phyloP scores from a whole-genome alignment of 768 basidiomycete genomes.

The Tulasnella sp. region DNA sequence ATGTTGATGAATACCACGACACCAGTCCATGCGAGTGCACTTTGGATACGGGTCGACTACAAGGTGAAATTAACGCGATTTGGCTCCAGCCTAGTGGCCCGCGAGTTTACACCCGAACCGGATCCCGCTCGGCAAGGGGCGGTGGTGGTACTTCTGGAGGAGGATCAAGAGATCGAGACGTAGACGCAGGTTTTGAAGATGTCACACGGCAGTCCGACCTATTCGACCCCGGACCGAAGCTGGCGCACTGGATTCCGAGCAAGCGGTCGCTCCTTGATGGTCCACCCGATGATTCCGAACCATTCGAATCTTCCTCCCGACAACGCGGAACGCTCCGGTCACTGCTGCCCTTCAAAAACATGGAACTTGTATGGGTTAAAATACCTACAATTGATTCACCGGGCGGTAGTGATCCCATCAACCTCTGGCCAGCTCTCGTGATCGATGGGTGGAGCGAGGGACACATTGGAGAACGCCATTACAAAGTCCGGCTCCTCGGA shows the following conservation, averaged over 20 bases:
- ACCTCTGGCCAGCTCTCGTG: not conserved
- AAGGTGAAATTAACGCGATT: conserved; percentile 17
- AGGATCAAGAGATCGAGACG: not conserved
- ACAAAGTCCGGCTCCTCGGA: not conserved
- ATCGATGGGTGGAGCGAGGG: not conserved
- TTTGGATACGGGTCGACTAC: not conserved
- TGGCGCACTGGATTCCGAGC: not conserved
- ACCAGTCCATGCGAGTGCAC: conserved; percentile 13
- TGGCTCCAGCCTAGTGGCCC: not conserved
- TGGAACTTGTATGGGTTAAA: not conserved
- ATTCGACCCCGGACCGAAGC: not conserved
- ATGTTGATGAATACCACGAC: conserved; percentile 1
- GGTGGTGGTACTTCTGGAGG: not conserved
- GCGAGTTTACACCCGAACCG: not conserved
- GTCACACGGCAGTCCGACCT: not conserved
- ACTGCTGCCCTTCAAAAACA: not conserved
- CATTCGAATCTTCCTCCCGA: not conserved
- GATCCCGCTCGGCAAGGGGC: not conserved
- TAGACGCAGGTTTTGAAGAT: not conserved
- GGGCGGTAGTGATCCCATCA: not conserved
- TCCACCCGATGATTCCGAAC: not conserved
- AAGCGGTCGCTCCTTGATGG: not conserved
- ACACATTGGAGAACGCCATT: not conserved
- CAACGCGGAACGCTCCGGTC: not conserved
- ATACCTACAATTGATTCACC: not conserved